phyloP scores from a whole-genome alignment of 768 basidiomycete species.

The Boletus huronensis region DNA sequence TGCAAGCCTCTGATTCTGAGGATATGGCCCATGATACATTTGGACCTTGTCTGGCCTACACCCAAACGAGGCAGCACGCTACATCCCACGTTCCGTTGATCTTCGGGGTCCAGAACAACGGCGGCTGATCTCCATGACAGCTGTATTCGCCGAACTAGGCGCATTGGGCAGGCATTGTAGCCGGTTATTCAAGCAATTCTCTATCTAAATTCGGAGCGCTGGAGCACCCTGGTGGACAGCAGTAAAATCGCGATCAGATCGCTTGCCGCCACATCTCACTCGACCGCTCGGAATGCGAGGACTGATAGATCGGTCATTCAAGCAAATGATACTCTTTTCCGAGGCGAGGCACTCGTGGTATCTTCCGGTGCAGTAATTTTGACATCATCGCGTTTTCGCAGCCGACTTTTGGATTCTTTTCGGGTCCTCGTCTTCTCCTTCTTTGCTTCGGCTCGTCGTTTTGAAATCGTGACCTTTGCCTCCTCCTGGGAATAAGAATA shows the following conservation, averaged over 20 bases:
- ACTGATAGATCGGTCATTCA: conserved; percentile 20
- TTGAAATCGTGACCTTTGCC: conserved; percentile 37
- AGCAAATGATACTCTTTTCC: conserved; percentile 35
- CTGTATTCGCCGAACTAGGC: conserved; percentile 16
- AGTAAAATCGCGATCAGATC: conserved; percentile 25
- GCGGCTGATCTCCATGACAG: conserved; percentile 19
- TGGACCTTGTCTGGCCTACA: neutral
- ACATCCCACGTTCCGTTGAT: conserved; percentile 11
- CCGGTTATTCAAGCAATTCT: conserved; percentile 12
- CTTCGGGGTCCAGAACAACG: conserved; percentile 8
- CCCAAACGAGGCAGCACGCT: neutral
- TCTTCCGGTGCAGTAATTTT: conserved; percentile 11
- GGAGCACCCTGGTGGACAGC: conserved; percentile 7
- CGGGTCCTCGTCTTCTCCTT: conserved; percentile 37
- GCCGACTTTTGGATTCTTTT: conserved; percentile 20
- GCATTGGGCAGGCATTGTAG: conserved; percentile 13
- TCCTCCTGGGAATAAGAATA: conserved; percentile 36
- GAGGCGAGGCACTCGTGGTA: conserved; percentile 17
- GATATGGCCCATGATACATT: no score
- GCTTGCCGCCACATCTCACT: conserved; percentile 7
- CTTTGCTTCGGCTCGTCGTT: conserved; percentile 37
- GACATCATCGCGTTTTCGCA: conserved; percentile 10
- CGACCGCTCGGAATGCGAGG: conserved; percentile 18
- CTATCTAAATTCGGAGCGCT: conserved; percentile 7
- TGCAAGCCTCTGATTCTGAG: no score